Percentiles rank a stretch among this genome's conserved stretches.
Evolutionary conservation across 306 rosid genomes (phyloP).

Genomic region (Erythrophleum fordii): DNA sequence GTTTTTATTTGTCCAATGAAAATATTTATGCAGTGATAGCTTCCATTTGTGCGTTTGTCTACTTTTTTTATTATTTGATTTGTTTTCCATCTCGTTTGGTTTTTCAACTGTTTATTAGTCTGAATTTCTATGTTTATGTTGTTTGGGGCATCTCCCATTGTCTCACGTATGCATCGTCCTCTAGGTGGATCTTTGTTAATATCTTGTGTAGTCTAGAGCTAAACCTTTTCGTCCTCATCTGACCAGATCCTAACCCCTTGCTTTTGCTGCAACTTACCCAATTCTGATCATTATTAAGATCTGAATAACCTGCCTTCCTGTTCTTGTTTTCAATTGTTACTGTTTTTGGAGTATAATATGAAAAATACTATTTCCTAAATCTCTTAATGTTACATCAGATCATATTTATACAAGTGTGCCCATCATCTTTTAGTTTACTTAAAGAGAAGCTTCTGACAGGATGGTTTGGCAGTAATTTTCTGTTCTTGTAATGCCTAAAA

Average conservation of each 20-base stretch:
- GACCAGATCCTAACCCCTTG: background rate
- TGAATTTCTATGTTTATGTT: background rate
- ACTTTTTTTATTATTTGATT: background rate
- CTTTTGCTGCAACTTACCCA: background rate
- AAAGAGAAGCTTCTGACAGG: conserved; percentile 13
- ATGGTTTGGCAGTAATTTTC: background rate
- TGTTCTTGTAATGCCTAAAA: background rate
- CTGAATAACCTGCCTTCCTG: background rate
- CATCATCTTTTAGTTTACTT: conserved; percentile 7
- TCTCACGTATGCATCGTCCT: background rate
- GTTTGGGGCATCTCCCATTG: background rate
- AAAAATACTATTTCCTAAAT: background rate
- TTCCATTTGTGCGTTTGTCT: background rate
- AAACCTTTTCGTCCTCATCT: background rate
- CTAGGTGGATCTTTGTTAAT: background rate
- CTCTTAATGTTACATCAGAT: conserved; percentile 10
- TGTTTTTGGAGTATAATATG: background rate
- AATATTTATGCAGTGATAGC: background rate
- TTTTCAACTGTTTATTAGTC: conserved; percentile 4
- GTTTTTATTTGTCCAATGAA: background rate
- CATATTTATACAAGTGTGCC: background rate
- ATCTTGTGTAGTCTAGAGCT: background rate
- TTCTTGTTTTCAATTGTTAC: conserved; percentile 18
- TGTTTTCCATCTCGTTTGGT: background rate
- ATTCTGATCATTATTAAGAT: background rate